Conservation (phyloP, 129 eudicot genomes). For the Centaurea solstitialis region DNA sequence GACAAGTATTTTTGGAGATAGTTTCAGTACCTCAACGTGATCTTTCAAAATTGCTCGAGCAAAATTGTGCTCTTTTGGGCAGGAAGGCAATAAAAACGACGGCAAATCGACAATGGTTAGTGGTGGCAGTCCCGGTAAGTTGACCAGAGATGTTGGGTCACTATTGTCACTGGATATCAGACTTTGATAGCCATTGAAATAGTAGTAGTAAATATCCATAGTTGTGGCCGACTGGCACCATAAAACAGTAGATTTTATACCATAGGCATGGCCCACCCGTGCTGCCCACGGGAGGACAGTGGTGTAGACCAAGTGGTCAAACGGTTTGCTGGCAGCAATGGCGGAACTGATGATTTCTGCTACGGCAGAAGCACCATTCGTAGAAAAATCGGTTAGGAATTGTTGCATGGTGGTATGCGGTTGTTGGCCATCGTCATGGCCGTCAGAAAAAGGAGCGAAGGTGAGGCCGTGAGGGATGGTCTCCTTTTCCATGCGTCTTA, state of each 20-base stretch:
- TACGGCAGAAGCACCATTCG: neutral
- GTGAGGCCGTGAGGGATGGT: neutral
- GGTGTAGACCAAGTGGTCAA: conserved; percentile 39
- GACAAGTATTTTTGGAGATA: conserved; percentile 15
- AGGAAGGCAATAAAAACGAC: conserved; percentile 14
- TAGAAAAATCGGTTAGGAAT: conserved; percentile 1
- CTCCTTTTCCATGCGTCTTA: neutral
- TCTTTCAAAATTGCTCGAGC: conserved; percentile 11
- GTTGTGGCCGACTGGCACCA: conserved; percentile 54
- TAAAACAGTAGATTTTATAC: conserved; percentile 26
- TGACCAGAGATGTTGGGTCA: conserved; percentile 3
- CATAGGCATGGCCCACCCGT: conserved; percentile 24
- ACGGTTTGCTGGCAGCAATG: neutral
- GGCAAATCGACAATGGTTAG: conserved; percentile 25
- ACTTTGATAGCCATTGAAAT: conserved; percentile 19
- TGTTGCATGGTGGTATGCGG: no score
- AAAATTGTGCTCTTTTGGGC: neutral
- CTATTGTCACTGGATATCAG: neutral
- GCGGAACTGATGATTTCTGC: conserved; percentile 1
- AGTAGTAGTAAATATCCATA: conserved; percentile 35
- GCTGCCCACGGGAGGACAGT: conserved; percentile 40
- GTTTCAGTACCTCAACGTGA: conserved; percentile 7
- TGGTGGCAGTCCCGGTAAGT: conserved; percentile 34
- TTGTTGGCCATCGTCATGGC: neutral
- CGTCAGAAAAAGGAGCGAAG: no score